Evolutionary conservation across 805 yeast species (phyloP), one percentile per base, ranked within the genome.

Genomic region (Barnettozyma pratensis): DNA sequence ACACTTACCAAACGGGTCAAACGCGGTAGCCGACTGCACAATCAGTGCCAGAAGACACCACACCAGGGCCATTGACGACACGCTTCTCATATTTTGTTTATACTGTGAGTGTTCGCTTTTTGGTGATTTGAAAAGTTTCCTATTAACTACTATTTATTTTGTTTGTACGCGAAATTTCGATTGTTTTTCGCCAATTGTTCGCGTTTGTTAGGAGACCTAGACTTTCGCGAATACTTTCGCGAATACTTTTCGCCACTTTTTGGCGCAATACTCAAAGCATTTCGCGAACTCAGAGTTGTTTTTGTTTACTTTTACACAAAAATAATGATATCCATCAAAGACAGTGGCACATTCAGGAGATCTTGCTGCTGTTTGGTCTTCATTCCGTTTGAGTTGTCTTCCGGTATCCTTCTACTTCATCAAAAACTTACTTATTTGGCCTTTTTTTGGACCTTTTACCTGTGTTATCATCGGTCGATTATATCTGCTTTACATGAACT

Each of bases 1-100:
- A 19, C 8, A 57, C 62, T 36, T 46, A 58, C 62, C 59, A 44
- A 58, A 54, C 3, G 58, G 60, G 41, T 58, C 62, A 26, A 57
- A 45, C 6, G 61, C 62, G 29, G 39, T 31, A 3, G 34, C 40
- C 26, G 41, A n/a, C 11, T 25, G 47, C 7, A 35, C 14, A 6
- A 47, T 28, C 25, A 47, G 37, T 12, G 30, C 14, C 39, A 44
- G 28, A n/a, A 48, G 29, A 39, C 10, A 47, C 39, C 14, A 31
- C 8, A 30, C 11, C 41, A 40, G 9, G 2, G 27, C 28, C 47
- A 49, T n/a, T 26, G 44, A 27, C 39, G 45, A 10, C 42, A 11
- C 19, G 28, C 38, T 25, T 14, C n/a, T 42, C 49, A 47, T 45
- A 30, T 30, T 35, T 7, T 19, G 28, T 12, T 26, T 26, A 8